Percentiles rank a stretch among this genome's conserved stretches.
Conservation (phyloP, 495 filamentous ascomycete species). For the Hypoxylon fuscum region DNA sequence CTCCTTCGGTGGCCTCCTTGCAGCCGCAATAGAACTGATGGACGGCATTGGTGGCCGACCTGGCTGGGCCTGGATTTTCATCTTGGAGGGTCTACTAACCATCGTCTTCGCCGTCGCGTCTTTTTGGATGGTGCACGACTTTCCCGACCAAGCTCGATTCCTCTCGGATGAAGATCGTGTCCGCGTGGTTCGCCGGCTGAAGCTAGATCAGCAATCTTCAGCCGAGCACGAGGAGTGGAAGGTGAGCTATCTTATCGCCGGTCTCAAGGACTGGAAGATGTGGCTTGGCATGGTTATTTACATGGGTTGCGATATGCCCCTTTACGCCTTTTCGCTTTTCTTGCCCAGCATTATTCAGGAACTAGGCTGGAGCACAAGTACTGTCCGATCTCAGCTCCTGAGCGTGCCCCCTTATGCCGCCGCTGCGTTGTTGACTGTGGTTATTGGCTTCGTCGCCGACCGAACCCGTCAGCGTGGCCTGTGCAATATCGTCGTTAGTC, state of each 20-base stretch:
- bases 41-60: slow-evolving; percentile 69
- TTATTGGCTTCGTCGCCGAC: slow-evolving; percentile 81
- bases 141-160: slow-evolving; percentile 84
- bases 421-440: slow-evolving; percentile 79
- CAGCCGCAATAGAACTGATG: slow-evolving; percentile 80
- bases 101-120: slow-evolving; percentile 75
- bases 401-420: slow-evolving; percentile 90
- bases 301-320: slow-evolving; percentile 76
- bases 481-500: slow-evolving; percentile 77
- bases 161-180: slow-evolving; percentile 75
- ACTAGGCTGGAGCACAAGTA: slow-evolving; percentile 68
- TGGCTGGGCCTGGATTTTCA: slow-evolving; percentile 90
- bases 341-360: slow-evolving; percentile 83
- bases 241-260: slow-evolving; percentile 76
- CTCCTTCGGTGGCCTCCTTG: slow-evolving; percentile 85
- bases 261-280: slow-evolving; percentile 88
- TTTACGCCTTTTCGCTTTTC: slow-evolving; percentile 93
- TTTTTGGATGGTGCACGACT: slow-evolving; percentile 90
- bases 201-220: slow-evolving; percentile 77
- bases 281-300: slow-evolving; percentile 79
- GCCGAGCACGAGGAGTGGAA: slow-evolving; percentile 84
- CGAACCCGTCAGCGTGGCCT: slow-evolving; percentile 79
- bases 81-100: slow-evolving; percentile 79
- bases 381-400: slow-evolving; percentile 78
- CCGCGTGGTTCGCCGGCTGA: slow-evolving; percentile 77